Evolutionary conservation across 148 eudicot genomes (phyloP).

Genomic region (Tetragonia tetragonoides): DNA sequence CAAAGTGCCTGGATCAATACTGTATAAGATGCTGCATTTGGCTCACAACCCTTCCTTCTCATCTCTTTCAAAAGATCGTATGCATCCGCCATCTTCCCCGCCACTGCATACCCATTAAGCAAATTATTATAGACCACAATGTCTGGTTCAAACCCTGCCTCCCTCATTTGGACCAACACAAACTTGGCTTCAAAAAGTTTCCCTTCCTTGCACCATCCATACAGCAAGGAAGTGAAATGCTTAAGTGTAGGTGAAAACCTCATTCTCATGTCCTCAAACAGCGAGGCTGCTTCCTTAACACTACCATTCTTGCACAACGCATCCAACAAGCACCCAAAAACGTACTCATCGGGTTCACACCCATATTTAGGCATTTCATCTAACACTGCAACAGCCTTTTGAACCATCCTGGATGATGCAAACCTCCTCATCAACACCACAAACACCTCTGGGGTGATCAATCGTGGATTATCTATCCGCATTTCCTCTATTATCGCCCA

Average conservation of each 20-base stretch:
- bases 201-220: slow-evolving; percentile 93
- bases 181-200: slow-evolving; percentile 86
- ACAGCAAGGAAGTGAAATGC: slow-evolving; percentile 87
- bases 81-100: slow-evolving; percentile 84
- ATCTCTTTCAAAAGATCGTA: slow-evolving; percentile 87
- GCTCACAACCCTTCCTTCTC: slow-evolving; percentile 85
- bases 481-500: slow-evolving; percentile 93
- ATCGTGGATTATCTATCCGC: slow-evolving; percentile 64
- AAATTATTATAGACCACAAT: slow-evolving; percentile 83
- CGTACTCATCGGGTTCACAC: slow-evolving; percentile 86
- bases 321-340: slow-evolving; percentile 89
- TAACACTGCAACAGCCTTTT: slow-evolving; percentile 79
- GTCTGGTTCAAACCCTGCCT: slow-evolving; percentile 84
- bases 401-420: slow-evolving; percentile 87
- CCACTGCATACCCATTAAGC: slow-evolving; percentile 73
- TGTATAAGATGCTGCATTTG: slow-evolving; percentile 79
- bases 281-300: slow-evolving; percentile 78
- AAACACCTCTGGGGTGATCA: slow-evolving; percentile 73
- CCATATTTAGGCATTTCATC: slow-evolving; percentile 98
- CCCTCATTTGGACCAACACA: slow-evolving; percentile 82
- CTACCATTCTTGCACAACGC: slow-evolving; percentile 95
- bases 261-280: slow-evolving; percentile 83
- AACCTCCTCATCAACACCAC: slow-evolving; percentile 86
- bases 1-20: slow-evolving; percentile 89
- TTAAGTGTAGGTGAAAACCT: slow-evolving; percentile 67